A percentile compares a stretch with the other conserved stretches of the same genome.
phyloP scores from a whole-genome alignment of 495 filamentous ascomycete genomes.

The Penicillium herquei region DNA sequence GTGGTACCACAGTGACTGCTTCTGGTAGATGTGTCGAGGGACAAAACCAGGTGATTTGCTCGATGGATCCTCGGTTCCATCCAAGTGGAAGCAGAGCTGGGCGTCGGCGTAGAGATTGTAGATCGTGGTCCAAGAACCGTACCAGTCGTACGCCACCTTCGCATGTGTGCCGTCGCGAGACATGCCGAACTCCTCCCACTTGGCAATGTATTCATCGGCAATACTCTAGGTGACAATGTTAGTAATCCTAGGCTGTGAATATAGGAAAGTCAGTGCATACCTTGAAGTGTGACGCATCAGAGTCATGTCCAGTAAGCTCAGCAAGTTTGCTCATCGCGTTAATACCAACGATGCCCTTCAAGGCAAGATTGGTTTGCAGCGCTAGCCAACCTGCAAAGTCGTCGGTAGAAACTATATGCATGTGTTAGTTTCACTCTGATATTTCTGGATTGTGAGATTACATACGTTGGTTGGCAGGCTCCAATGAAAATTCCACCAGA shows the following conservation, averaged over 20 bases:
- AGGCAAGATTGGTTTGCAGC: constrained; percentile 87
- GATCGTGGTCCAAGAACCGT: constrained; percentile 91
- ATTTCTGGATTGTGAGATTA: neutral
- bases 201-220: constrained; percentile 72
- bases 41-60: constrained; percentile 51
- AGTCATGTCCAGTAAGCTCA: constrained; percentile 60
- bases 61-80: constrained; percentile 30
- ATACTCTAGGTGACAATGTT: constrained; percentile 46
- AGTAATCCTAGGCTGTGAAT: neutral
- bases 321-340: constrained; percentile 89
- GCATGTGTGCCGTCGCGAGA: constrained; percentile 80
- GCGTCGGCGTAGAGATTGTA: constrained; percentile 89
- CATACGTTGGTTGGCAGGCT: constrained; percentile 78
- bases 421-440: neutral
- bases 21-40: constrained; percentile 72
- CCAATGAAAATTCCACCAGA: constrained; percentile 79
- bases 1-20: constrained; percentile 84
- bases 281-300: constrained; percentile 67
- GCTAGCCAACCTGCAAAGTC: constrained; percentile 94
- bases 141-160: constrained; percentile 92
- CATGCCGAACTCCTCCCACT: constrained; percentile 80
- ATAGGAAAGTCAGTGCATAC: constrained; percentile 21
- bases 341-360: constrained; percentile 94
- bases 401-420: constrained; percentile 68
- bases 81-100: constrained; percentile 77